Conservation (phyloP, 106 monocot genomes). For the Posidonia australis region DNA sequence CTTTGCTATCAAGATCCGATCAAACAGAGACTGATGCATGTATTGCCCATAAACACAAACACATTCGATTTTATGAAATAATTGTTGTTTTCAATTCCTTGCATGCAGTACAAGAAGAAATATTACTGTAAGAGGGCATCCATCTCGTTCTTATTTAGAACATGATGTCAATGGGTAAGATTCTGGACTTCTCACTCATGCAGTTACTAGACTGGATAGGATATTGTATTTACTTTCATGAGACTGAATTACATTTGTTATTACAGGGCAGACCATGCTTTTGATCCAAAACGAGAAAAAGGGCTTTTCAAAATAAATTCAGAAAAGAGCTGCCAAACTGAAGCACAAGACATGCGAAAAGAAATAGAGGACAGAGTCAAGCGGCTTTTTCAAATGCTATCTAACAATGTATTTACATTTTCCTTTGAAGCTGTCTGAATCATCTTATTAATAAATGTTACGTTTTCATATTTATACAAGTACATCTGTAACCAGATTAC, state of each 20-base stretch:
- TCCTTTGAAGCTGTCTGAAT: background rate
- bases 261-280: conserved; percentile 41
- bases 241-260: background rate
- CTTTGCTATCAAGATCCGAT: too few relatives aligned
- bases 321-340: background rate
- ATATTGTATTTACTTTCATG: background rate
- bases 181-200: background rate
- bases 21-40: too few relatives aligned
- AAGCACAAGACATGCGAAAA: conserved; percentile 26
- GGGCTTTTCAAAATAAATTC: conserved; percentile 13
- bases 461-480: too few relatives aligned
- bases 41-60: too few relatives aligned
- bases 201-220: background rate
- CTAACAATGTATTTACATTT: conserved; percentile 32
- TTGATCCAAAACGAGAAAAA: conserved; percentile 51
- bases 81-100: background rate
- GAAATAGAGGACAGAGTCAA: conserved; percentile 46
- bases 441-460: background rate
- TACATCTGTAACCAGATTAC: too few relatives aligned
- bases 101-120: conserved; percentile 19
- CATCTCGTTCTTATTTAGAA: conserved; percentile 23
- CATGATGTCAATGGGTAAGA: conserved; percentile 32
- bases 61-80: too few relatives aligned
- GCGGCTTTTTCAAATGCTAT: conserved; percentile 42
- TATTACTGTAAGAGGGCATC: conserved; percentile 15